Percentiles rank a stretch among this genome's conserved stretches.
Conservation (phyloP, 2,329 filamentous ascomycete species). For the Colletotrichum siamense region DNA sequence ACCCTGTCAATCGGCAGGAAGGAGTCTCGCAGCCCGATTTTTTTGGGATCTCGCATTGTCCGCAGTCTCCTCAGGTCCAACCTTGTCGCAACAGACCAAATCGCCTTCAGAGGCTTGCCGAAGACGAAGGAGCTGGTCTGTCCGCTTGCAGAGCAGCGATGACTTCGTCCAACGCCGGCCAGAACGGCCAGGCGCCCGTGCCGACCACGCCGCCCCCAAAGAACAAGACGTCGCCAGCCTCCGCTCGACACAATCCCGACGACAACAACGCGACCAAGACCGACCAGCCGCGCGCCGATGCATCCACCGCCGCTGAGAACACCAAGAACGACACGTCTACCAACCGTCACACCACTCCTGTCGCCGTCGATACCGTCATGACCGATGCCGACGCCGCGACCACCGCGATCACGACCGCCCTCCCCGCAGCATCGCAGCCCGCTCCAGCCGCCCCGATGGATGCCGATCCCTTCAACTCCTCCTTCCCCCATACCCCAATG, state of each 20-base stretch:
- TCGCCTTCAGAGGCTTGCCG: constrained; percentile 22
- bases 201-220: constrained; percentile 25
- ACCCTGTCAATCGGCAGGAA: constrained; percentile 22
- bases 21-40: constrained; percentile 20
- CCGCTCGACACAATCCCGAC: constrained; percentile 8
- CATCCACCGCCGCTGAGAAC: not conserved
- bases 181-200: constrained; percentile 29
- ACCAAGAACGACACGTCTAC: not conserved
- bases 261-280: constrained; percentile 19
- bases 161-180: constrained; percentile 62
- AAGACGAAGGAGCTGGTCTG: constrained; percentile 60
- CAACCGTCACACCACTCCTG: not conserved
- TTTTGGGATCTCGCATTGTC: constrained; percentile 22
- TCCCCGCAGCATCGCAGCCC: constrained; percentile 23
- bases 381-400: constrained; percentile 20
- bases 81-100: constrained; percentile 22
- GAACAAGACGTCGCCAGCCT: not conserved
- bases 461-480: constrained; percentile 35
- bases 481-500: constrained; percentile 37
- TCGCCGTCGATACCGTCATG: constrained; percentile 11
- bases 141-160: constrained; percentile 57
- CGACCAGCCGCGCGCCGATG: constrained; percentile 23
- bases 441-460: constrained; percentile 9
- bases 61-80: constrained; percentile 14
- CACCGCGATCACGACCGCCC: constrained; percentile 26